Evolutionary conservation across 2,329 filamentous ascomycete species (phyloP), one percentile per base, ranked within the genome.

Genomic region (Sarocladium brachiariae): DNA sequence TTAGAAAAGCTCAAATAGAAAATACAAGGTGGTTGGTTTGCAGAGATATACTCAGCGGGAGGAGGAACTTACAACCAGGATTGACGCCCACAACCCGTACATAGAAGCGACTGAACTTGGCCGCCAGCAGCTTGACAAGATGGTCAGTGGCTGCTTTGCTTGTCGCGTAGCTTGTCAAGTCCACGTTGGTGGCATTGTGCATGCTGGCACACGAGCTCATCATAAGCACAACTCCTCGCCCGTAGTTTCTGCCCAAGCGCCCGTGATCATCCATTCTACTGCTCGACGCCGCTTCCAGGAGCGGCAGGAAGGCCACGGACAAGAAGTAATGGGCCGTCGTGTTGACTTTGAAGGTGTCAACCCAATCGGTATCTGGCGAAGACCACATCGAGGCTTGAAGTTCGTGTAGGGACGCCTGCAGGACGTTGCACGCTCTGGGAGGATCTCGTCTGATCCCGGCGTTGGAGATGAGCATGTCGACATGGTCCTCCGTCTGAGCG

Each of bases 121-220:
- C 65, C 5, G 75, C 74, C 51, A 78, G 54, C 50, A 78, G 57
- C 47, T 58, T 65, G 2, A 77, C 74, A 13, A 77, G 56, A 63
- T 78, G 74, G 58, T 77, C 74, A 1, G 73, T 76, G 0, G 72
- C 74, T 1, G 74, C 74, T 55, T 78, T 77, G 54, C 71, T 77
- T 0, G 70, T 59, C 0, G 73, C 73, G 53, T 78, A 77, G 55
- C 70, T 74, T 4, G 72, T 76, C 57, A 77, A 60, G 53, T 77
- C 74, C 3, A 77, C 65, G 54, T 77, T 77, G 1, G 74, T 77
- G 1, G 59, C 70, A 58, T 76, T 76, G 52, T 76, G 74, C 67
- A 76, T 71, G 57, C 72, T 75, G 2, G 74, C 73, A 55, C 74
- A 77, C 2, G 70, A 74, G 56, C 74, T 77, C 3, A 73, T 76